Evolutionary conservation across 2,329 filamentous ascomycete genomes (phyloP), one percentile per base, ranked within the genome.

Genomic region (Pseudogymnoascus sp.): DNA sequence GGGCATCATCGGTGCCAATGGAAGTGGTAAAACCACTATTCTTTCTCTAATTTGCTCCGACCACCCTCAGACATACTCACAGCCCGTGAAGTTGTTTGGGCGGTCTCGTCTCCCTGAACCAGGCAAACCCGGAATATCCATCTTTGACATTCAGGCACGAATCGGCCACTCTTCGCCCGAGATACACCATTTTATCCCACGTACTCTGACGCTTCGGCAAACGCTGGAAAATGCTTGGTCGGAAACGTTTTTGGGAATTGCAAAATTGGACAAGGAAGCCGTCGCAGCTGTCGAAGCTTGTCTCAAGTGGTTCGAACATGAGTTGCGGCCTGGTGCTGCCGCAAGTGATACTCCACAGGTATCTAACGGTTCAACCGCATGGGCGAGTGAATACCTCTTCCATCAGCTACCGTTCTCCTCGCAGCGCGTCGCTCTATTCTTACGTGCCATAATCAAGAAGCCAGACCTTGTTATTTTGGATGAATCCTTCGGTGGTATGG

Each of bases 141-240:
- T 97, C 62, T 97, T 96, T 79, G 92, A 97, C 64, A 84, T 99
- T 6, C 94, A 97, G 72, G 81, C 86, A 0, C 86, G 90, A 22
- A 90, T 99, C 65, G 94, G 94, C 9, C 92, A 97, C 72, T 94
- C 91, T 0, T 95, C 90, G 64, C 94, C 94, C 0, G 94, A 97
- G 71, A 89, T 97, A 4, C 92, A 97, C 69, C 87, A 90, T 59
- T 91, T 96, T 73, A 97, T 97, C 76, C 93, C 94, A 0, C 86
- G 87, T 57, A 79, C 82, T 35, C 77, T 96, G 54, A 87, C 86
- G 0, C 76, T 96, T 8, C 83, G 90, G 1, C 81, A 87, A 58
- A 82, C 90, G 0, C 72, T 99, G 0, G 90, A 94, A 70, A 93
- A 87, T 58, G 91, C 93, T 0, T 97, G 91, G 87, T 88, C 91